Base-by-base conservation (phyloP, 1,284 basidiomycete species). In the Apiotrichum sp. region DNA sequence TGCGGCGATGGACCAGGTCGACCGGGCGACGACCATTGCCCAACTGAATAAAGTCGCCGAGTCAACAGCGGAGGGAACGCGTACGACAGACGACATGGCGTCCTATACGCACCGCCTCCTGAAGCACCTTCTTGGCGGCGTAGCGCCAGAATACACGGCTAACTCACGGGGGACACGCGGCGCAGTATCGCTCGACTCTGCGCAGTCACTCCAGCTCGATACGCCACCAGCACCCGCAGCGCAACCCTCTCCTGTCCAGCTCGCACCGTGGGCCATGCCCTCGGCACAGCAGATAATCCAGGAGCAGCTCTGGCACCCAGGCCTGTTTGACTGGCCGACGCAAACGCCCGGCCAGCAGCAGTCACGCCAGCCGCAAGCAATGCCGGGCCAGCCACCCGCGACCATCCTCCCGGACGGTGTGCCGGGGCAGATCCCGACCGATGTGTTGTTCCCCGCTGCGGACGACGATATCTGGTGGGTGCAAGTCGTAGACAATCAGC, bases 391-490 rank as follows among this genome's bases (percentile, higher is more conserved):
- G 22, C 51, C 11, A 8, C 22, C 51, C 2, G 36, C 45, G 6
- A 42, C 47, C 7, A 50, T 50, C 39, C 38, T 50, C 36, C 49
- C 49, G 8, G 49, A 50, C 6, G 49, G 49, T 8, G 49, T 50
- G 9, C 49, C 49, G 9, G 49, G 49, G 3, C 53, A 43, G 36
- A 49, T 52, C 32, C 39, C 42, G 22, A 50, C 35, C 32, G 59
- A 62, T 31, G 60, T 62, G 46, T 53, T 67, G 7, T 67, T 67
- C 56, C 65, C 65, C 0, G 59, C 59, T 2, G 62, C 55, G 2
- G 65, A 67, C 53, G 65, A 67, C 46, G 61, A 65, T 52, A 64
- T 67, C n/a, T 67, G 65, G 64, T 63, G 38, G 36, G 62, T 61
- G 0, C 11, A 2, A 3, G 8, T 42, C 11, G 35, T 9, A 40